Base-by-base conservation (phyloP, 495 filamentous ascomycete genomes). In the Mytilinidion resinicola region DNA sequence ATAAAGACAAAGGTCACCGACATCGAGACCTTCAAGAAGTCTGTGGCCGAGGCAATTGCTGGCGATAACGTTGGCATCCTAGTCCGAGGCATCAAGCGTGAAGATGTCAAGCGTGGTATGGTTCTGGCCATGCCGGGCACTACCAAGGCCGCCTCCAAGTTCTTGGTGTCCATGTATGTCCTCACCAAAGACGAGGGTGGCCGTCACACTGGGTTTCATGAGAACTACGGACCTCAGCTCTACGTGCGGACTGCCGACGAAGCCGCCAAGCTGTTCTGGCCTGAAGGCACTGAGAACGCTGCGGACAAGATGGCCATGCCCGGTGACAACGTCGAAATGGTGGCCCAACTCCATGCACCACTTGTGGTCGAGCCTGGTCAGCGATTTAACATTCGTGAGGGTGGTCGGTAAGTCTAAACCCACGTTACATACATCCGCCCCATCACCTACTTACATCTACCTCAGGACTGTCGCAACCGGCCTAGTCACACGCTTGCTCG, bases 1-100 rank as follows among this genome's bases (percentile, higher is more conserved):
- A 88, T 96, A 78, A 96, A 93, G 82, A 96, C 95, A 70, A 97
- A 96, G 79, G 91, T 98, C 57, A 98, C 93, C 67, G 93, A 97
- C 69, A 96, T 97, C 70, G 93, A 98, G 79, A 97, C 91, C 58
- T 98, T 98, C 82, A 95, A 97, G 82, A 98, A 98, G 81, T 90
- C 88, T 48, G 95, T 91, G 74, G 89, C 93, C 52, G 89, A 95
- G 75, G 89, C 90, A 59, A 82, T 85, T 59, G 93, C 93, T 53
- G 93, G 93, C 69, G 93, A 98, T 77, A 97, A 96, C 84, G 93
- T 92, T n/a, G 93, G 93, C 71, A 86, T 98, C 19, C 83, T 98
- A 20, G 86, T 98, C 72, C 89, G 93, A 74, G 90, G 93, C 79
- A 74, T 97, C 69, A 87, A 87, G 74, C 89, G 93, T 69, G 95